These are phyloP conservation scores for Sphagnum fallax DNA, from an alignment of 228 moss, liverwort and hornwort genomes.

Conservation along the genomic window DNA sequence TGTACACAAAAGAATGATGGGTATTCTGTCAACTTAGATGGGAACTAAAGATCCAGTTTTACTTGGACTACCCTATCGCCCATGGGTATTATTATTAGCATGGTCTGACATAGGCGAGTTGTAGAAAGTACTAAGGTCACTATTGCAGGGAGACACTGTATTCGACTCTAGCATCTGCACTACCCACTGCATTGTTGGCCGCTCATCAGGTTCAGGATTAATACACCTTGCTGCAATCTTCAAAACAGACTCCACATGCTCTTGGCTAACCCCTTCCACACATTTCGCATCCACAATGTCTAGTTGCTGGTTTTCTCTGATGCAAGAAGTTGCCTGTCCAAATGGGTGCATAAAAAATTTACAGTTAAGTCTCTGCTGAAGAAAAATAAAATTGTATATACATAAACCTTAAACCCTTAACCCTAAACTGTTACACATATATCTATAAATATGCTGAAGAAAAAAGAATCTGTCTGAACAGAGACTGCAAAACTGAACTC, in stretches of 20 bases:
- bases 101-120: slow-evolving; percentile 37
- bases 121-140: slow-evolving; percentile 53
- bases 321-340: slow-evolving; percentile 28
- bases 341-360: neutral
- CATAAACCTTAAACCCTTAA: too few species aligned
- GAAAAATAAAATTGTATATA: neutral
- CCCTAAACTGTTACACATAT: too few species aligned
- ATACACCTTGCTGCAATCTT: slow-evolving; percentile 65
- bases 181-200: slow-evolving; percentile 75
- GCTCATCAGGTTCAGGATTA: slow-evolving; percentile 51
- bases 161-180: slow-evolving; percentile 66
- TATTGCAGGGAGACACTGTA: slow-evolving; percentile 56
- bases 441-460: too few species aligned
- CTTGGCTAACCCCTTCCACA: slow-evolving; percentile 13
- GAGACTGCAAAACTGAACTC: neutral
- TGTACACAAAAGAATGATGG: too few species aligned
- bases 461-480: neutral
- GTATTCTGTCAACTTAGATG: too few species aligned
- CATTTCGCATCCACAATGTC: slow-evolving; percentile 37
- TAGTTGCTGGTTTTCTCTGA: slow-evolving; percentile 22
- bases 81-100: slow-evolving; percentile 12
- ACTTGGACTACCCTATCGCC: slow-evolving; percentile 6
- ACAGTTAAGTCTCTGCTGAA: neutral
- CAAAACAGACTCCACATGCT: slow-evolving; percentile 54
- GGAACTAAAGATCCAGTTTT: too few species aligned